Evolutionary conservation across 768 basidiomycete genomes (phyloP).

Genomic region (Galerina marginata): DNA sequence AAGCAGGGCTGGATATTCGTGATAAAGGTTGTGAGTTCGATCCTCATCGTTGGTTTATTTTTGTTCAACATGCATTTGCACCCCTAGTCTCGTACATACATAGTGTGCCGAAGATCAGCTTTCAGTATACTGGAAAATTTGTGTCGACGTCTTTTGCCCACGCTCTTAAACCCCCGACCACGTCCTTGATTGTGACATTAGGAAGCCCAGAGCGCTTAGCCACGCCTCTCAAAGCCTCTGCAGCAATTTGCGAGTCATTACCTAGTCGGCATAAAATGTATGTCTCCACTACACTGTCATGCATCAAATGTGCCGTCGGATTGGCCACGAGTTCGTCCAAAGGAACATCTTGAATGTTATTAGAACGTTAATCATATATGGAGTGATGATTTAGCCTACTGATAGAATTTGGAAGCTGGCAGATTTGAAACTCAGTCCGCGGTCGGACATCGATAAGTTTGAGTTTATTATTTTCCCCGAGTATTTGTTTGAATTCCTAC

Average conservation of each 20-base stretch:
- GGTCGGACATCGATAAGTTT: background rate
- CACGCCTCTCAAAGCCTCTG: conserved; percentile 54
- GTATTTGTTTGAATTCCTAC: background rate
- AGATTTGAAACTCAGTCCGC: background rate
- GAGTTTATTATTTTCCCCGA: background rate
- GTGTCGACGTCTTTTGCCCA: conserved; percentile 80
- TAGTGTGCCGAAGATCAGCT: conserved; percentile 12
- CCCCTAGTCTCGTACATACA: background rate
- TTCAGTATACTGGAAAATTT: conserved; percentile 77
- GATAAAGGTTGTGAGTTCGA: too few relatives aligned
- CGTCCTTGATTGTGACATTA: conserved; percentile 55
- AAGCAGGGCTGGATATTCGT: too few relatives aligned
- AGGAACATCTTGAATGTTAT: background rate
- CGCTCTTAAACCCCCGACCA: conserved; percentile 81
- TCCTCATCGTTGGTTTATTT: background rate
- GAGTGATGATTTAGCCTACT: background rate
- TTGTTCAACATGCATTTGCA: background rate
- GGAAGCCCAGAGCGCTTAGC: conserved; percentile 8
- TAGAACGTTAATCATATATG: background rate
- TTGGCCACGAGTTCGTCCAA: background rate
- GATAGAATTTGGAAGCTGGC: background rate
- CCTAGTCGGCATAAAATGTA: conserved; percentile 85
- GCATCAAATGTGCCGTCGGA: conserved; percentile 26
- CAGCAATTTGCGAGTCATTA: conserved; percentile 92
- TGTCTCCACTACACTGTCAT: conserved; percentile 32